Conservation (phyloP, 306 rosid species). For the Medicago lupulina region DNA sequence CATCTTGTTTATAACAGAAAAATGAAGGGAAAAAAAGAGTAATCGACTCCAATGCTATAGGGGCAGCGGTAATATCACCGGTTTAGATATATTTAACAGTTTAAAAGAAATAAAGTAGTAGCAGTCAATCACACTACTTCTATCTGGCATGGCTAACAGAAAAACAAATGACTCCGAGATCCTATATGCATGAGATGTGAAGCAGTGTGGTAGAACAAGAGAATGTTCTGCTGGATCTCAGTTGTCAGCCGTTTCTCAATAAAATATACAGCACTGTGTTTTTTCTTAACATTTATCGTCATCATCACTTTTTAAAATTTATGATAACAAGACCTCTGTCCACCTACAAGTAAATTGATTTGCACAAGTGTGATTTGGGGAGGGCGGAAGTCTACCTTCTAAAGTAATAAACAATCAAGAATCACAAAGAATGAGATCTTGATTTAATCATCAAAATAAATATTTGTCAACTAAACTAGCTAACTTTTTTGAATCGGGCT, state of each 20-base stretch:
- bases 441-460: slow-evolving; percentile 15
- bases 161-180: not conserved
- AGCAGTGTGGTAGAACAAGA: not conserved
- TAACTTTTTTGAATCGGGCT: slow-evolving; percentile 21
- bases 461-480: slow-evolving; percentile 14
- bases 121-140: not conserved
- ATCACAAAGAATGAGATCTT: slow-evolving; percentile 41
- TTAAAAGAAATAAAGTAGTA: not conserved
- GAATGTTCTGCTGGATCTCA: slow-evolving; percentile 12
- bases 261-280: not conserved
- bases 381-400: slow-evolving; percentile 18
- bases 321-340: slow-evolving; percentile 24
- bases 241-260: slow-evolving; percentile 19
- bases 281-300: slow-evolving; percentile 40
- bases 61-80: not conserved
- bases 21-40: not conserved
- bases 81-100: not conserved
- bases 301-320: slow-evolving; percentile 41
- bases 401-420: slow-evolving; percentile 39
- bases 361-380: slow-evolving; percentile 6
- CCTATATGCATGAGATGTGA: slow-evolving; percentile 2
- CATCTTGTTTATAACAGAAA: not conserved
- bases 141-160: not conserved
- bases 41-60: not conserved
- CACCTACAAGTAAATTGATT: slow-evolving; percentile 21